Base-by-base conservation (phyloP, 208 protist genomes). In the Trypanosomatidae sp. region DNA sequence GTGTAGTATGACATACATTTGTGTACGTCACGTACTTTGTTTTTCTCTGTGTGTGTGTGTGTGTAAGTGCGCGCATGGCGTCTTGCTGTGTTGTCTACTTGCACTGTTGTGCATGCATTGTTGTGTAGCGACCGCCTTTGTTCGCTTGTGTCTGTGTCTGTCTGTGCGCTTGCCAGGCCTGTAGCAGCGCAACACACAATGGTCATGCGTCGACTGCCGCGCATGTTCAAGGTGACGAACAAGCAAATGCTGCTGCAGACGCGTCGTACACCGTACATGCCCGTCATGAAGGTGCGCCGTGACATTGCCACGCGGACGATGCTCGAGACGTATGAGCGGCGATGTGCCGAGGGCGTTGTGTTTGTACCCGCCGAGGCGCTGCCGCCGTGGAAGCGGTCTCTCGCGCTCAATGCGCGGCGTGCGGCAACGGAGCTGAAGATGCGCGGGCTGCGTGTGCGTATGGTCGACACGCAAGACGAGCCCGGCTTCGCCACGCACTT, bases 401-500 rank as follows among this genome's bases (percentile, higher is more conserved):
- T 87, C n/a, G 46, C 52, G 0, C 38, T 45, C 4, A 81, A 79
- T 30, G 42, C 75, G 25, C 50, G 47, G 33, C 48, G 61, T 16
- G 39, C 28, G n/a, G 30, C 40, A 16, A 56, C 57, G 2, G 40
- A 59, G 30, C 47, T 80, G 52, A 86, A 86, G 44, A 79, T 86
- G 46, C 56, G 72, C 3, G 81, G 81, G 0, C 62, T 90, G 23
- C 75, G 81, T 20, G 72, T 90, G 33, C 76, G 76, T 6, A 66
- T 70, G 35, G 77, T 61, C 26, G 73, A 90, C 45, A 53, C 42
- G 33, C 76, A 86, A 53, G 81, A 91, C 41, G 76, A 91, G 44
- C 76, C 74, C 22, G 81, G 81, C 16, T 91, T 91, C 42, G 76
- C 81, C 26, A 91, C 81, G 13, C 70, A 81, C 48, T 90, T 87